Conservation (phyloP, 208 protist species). For the Leishmania martiniquensis region DNA sequence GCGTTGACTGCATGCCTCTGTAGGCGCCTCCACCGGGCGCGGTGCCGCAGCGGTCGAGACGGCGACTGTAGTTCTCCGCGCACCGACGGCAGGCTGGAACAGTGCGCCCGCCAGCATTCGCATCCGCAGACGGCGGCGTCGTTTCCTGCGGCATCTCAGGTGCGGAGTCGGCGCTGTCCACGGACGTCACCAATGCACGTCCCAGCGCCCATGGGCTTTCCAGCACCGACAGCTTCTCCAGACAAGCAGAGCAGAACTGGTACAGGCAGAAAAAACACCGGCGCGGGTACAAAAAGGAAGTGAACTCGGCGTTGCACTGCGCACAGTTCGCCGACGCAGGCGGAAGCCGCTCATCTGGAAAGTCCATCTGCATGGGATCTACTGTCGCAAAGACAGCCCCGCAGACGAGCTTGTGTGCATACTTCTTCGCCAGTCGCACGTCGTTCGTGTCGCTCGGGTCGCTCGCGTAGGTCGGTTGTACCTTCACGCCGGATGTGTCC, state of each 20-base stretch:
- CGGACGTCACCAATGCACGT: slow-evolving; percentile 1
- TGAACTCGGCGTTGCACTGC: slow-evolving; percentile 68
- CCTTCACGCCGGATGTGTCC: not conserved
- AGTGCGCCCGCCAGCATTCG: slow-evolving; percentile 14
- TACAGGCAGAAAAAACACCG: slow-evolving; percentile 73
- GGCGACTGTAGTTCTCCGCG: slow-evolving; percentile 64
- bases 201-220: not conserved
- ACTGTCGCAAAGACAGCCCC: not conserved
- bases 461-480: not conserved
- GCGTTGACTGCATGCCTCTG: slow-evolving; percentile 30
- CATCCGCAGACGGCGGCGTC: not conserved
- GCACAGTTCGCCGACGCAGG: slow-evolving; percentile 39
- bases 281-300: slow-evolving; percentile 57
- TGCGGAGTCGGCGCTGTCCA: not conserved
- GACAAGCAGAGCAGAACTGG: slow-evolving; percentile 64
- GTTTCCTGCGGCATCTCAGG: not conserved
- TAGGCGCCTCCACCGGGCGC: slow-evolving; percentile 28
- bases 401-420: not conserved
- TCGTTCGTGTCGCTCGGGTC: not conserved
- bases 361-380: slow-evolving; percentile 5
- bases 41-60: slow-evolving; percentile 35
- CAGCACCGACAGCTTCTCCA: slow-evolving; percentile 37
- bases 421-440: not conserved
- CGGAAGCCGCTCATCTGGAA: slow-evolving; percentile 46
- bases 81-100: slow-evolving; percentile 61